Conservation (phyloP, 73 alveolate species). For the Tetrahymena borealis region DNA sequence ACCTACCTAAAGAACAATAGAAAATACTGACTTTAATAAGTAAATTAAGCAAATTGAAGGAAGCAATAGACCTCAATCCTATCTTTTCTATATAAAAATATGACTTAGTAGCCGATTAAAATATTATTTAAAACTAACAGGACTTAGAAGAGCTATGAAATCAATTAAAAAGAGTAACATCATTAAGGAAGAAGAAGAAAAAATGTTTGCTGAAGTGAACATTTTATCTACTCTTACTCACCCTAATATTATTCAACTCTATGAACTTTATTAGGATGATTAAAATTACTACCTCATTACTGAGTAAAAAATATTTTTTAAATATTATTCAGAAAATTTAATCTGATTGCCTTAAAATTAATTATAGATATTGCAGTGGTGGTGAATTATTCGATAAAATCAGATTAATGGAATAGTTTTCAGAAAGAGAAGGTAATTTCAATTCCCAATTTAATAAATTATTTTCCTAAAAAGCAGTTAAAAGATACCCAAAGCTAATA, state of each 20-base stretch:
- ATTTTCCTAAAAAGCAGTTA: too few relatives aligned
- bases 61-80: too few relatives aligned
- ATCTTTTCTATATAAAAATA: too few relatives aligned
- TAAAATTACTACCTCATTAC: conserved; percentile 18
- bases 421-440: conserved; percentile 2
- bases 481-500: background rate
- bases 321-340: too few relatives aligned
- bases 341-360: conserved; percentile 45
- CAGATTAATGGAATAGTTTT: conserved; percentile 3
- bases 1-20: too few relatives aligned
- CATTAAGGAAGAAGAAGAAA: conserved; percentile 21
- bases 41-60: too few relatives aligned
- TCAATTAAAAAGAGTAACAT: conserved; percentile 8
- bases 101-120: too few relatives aligned
- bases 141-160: conserved; percentile 36
- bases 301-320: background rate
- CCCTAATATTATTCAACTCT: conserved; percentile 23
- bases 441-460: too few relatives aligned
- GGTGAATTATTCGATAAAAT: conserved; percentile 60
- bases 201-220: conserved; percentile 37
- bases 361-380: conserved; percentile 46
- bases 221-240: conserved; percentile 16
- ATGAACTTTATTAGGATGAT: conserved; percentile 22
- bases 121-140: background rate
- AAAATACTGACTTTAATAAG: too few relatives aligned